Evolutionary conservation across 495 filamentous ascomycete genomes (phyloP).

Genomic region (Aspergillus mulundensis): DNA sequence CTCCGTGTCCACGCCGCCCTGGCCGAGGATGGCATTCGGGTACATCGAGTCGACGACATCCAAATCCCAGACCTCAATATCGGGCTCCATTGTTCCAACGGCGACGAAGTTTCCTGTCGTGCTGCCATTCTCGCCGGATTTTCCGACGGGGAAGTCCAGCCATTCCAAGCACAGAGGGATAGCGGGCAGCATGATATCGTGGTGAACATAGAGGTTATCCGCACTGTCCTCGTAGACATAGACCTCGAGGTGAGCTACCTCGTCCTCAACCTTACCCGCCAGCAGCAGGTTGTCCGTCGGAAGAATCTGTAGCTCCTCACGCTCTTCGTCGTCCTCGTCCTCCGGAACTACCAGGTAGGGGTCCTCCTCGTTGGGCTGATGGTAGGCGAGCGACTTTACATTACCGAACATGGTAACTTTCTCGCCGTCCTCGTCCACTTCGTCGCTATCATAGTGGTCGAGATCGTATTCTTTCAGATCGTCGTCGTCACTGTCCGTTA

Average conservation of each 20-base stretch:
- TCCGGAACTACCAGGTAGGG: slow-evolving; percentile 90
- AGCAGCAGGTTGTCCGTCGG: slow-evolving; percentile 88
- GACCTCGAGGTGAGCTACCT: slow-evolving; percentile 92
- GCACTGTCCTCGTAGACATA: slow-evolving; percentile 94
- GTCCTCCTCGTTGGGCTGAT: slow-evolving; percentile 87
- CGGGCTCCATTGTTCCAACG: slow-evolving; percentile 93
- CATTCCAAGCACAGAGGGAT: slow-evolving; percentile 95
- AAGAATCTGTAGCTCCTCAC: slow-evolving; percentile 91
- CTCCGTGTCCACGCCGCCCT: slow-evolving; percentile 54
- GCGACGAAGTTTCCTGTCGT: slow-evolving; percentile 80
- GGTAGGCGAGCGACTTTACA: slow-evolving; percentile 85
- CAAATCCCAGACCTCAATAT: slow-evolving; percentile 98
- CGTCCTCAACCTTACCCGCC: slow-evolving; percentile 91
- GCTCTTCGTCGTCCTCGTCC: slow-evolving; percentile 73
- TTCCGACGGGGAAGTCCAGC: slow-evolving; percentile 82
- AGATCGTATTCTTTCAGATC: slow-evolving; percentile 93
- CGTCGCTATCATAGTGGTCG: slow-evolving; percentile 88
- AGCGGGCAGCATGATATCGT: slow-evolving; percentile 98
- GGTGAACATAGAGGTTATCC: slow-evolving; percentile 97
- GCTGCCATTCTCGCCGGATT: slow-evolving; percentile 48
- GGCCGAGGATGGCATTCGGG: slow-evolving; percentile 94
- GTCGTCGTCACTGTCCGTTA: slow-evolving; percentile 48
- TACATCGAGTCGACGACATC: slow-evolving; percentile 96
- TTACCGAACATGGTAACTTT: slow-evolving; percentile 93
- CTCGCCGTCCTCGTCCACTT: slow-evolving; percentile 60